These are phyloP conservation scores for Tulasnella sp. DNA, from an alignment of 768 basidiomycete genomes.

Conservation along the genomic window DNA sequence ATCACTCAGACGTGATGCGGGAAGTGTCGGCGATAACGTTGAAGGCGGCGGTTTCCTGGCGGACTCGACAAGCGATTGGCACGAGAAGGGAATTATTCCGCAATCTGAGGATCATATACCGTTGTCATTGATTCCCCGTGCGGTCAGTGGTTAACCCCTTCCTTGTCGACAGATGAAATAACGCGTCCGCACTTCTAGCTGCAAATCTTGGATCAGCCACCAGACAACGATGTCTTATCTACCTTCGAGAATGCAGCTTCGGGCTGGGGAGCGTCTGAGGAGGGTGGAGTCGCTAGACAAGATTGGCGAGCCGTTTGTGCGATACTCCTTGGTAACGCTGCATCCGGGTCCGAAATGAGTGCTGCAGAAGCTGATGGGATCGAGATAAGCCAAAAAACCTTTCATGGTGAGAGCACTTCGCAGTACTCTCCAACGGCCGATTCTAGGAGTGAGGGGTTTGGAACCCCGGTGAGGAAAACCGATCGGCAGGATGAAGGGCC, in stretches of 20 bases:
- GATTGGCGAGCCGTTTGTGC: conserved; percentile 78
- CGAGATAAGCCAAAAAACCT: conserved; percentile 1
- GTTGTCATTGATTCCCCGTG: conserved; percentile 7
- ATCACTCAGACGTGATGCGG: no score
- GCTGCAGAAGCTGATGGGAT: conserved; percentile 23
- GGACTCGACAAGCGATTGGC: neutral
- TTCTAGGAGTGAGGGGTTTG: neutral
- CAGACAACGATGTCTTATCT: conserved; percentile 49
- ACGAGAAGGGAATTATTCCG: neutral
- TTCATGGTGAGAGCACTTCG: neutral
- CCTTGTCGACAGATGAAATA: neutral
- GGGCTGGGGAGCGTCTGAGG: conserved; percentile 40
- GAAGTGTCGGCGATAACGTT: neutral
- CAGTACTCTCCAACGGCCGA: conserved; percentile 1
- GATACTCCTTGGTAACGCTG: conserved; percentile 40
- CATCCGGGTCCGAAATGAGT: conserved; percentile 25
- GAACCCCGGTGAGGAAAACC: neutral
- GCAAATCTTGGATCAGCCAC: conserved; percentile 44
- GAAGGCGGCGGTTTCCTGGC: conserved; percentile 15
- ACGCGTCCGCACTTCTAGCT: conserved; percentile 26
- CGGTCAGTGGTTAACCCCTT: neutral
- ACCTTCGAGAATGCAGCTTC: conserved; percentile 66
- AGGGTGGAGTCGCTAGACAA: conserved; percentile 39
- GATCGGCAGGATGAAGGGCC: neutral
- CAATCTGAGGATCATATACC: conserved; percentile 1